These are phyloP conservation scores for Pichia kudriavzevii DNA, from an alignment of 1,139 yeast genomes.

Conservation along the genomic window DNA sequence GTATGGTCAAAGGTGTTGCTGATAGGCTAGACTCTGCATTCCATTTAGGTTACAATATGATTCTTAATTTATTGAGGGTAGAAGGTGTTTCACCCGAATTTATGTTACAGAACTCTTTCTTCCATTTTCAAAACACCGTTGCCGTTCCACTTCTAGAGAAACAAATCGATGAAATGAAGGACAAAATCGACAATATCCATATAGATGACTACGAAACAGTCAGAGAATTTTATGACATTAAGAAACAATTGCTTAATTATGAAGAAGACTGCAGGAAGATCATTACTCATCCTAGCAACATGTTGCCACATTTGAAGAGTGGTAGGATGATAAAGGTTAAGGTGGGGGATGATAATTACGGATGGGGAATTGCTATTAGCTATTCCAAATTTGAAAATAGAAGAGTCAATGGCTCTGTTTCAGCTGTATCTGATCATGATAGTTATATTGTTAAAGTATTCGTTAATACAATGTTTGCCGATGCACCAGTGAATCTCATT, in stretches of 20 bases:
- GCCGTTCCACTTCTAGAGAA: conserved; percentile 80
- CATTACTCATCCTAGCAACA: conserved; percentile 87
- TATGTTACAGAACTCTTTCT: conserved; percentile 90
- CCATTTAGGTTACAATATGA: conserved; percentile 94
- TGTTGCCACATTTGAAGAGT: conserved; percentile 74
- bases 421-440: conserved; percentile 67
- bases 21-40: conserved; percentile 88
- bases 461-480: conserved; percentile 69
- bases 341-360: conserved; percentile 55
- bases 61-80: conserved; percentile 87
- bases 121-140: conserved; percentile 88
- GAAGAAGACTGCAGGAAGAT: conserved; percentile 74
- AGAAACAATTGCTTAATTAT: conserved; percentile 62
- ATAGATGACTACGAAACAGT: conserved; percentile 71
- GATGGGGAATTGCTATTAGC: conserved; percentile 89
- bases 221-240: conserved; percentile 75
- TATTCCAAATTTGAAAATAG: conserved; percentile 42
- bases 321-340: conserved; percentile 78
- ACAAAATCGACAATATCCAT: conserved; percentile 39
- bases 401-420: conserved; percentile 49
- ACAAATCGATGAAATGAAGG: conserved; percentile 46
- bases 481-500: conserved; percentile 65
- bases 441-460: conserved; percentile 82
- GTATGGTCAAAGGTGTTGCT: conserved; percentile 96
- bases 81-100: conserved; percentile 98